phyloP scores from a whole-genome alignment of 208 protist species.

The Acanthamoeba comandoni region DNA sequence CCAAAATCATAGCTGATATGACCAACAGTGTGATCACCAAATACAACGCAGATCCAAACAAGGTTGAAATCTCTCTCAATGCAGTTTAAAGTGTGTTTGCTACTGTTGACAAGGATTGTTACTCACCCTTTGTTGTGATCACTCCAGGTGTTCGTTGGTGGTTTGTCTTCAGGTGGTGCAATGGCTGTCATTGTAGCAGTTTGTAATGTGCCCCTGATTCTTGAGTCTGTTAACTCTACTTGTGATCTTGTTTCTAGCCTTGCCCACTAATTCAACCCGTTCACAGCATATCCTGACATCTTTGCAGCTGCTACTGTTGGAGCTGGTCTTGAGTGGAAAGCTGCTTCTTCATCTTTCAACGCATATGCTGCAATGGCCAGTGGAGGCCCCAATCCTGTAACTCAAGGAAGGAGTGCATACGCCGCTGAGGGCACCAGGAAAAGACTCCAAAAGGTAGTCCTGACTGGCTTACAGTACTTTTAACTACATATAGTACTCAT shows the following conservation, averaged over 20 bases:
- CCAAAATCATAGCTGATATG: slow-evolving; percentile 8
- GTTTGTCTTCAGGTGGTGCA: slow-evolving; percentile 50
- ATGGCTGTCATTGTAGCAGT: slow-evolving; percentile 32
- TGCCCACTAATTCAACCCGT: neutral
- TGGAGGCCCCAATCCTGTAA: slow-evolving; percentile 24
- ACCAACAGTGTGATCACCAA: slow-evolving; percentile 16
- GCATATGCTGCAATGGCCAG: slow-evolving; percentile 61
- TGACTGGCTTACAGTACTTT: neutral
- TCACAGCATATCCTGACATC: slow-evolving; percentile 48
- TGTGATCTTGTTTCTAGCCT: too few species aligned
- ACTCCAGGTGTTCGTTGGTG: slow-evolving; percentile 9
- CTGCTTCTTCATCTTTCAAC: neutral
- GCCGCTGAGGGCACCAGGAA: neutral
- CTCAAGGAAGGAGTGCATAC: slow-evolving; percentile 35
- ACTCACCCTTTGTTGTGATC: neutral
- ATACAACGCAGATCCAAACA: slow-evolving; percentile 5
- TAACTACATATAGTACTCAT: neutral
- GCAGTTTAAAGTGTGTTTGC: neutral
- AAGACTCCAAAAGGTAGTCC: slow-evolving; percentile 49
- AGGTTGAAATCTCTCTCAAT: too few species aligned
- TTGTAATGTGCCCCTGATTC: neutral
- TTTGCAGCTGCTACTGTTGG: neutral
- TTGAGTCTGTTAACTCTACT: neutral
- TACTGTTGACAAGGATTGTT: neutral
- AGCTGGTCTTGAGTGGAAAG: slow-evolving; percentile 65